These are phyloP conservation scores for Lentinula edodes DNA, from an alignment of 768 basidiomycete species.

Conservation along the genomic window DNA sequence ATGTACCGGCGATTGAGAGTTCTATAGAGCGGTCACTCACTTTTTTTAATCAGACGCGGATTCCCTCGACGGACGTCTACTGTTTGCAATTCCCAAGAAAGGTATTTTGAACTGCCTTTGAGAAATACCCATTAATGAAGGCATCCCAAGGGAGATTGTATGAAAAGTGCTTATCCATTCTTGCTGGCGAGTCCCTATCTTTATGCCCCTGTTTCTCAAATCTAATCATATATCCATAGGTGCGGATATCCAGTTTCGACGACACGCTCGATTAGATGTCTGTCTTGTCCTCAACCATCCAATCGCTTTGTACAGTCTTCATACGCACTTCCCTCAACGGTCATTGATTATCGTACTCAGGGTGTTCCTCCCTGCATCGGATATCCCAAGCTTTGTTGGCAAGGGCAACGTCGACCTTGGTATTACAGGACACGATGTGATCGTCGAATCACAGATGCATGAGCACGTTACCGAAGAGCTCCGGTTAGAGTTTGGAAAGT, in stretches of 20 bases:
- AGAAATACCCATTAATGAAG: background rate
- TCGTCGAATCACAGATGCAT: slow-evolving; percentile 85
- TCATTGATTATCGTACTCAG: slow-evolving; percentile 32
- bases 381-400: slow-evolving; percentile 98
- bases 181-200: slow-evolving; percentile 55
- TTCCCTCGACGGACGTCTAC: slow-evolving; percentile 72
- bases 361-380: slow-evolving; percentile 92
- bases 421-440: slow-evolving; percentile 97
- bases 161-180: slow-evolving; percentile 82
- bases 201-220: slow-evolving; percentile 7
- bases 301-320: slow-evolving; percentile 77
- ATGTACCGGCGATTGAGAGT: background rate
- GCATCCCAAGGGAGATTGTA: slow-evolving; percentile 65
- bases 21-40: background rate
- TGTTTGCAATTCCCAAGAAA: slow-evolving; percentile 98
- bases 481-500: slow-evolving; percentile 89
- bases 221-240: slow-evolving; percentile 37
- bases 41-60: slow-evolving; percentile 50
- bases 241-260: slow-evolving; percentile 92
- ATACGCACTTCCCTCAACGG: background rate
- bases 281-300: slow-evolving; percentile 91
- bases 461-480: slow-evolving; percentile 72
- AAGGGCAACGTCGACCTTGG: slow-evolving; percentile 96
- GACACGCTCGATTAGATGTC: slow-evolving; percentile 85
- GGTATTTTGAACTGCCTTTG: slow-evolving; percentile 36